Evolutionary conservation across 176 grass and related monocot species (phyloP), one percentile per base, ranked within the genome.

Genomic region (Oryza glaberrima): DNA sequence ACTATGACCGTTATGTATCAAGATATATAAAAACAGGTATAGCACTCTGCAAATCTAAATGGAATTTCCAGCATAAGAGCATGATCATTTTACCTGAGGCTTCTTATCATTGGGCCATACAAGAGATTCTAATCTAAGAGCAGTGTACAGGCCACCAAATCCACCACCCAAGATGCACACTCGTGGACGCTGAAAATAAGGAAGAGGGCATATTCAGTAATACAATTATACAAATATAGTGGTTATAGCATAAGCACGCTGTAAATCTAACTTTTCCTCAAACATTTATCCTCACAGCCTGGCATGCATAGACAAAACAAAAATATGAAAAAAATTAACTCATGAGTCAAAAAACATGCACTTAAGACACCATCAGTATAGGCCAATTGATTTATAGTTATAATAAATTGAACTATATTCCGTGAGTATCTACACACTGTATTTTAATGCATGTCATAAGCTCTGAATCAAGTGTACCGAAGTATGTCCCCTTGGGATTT

Each of bases 121-220:
- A 86, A 99, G 94, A 91, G 91, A 99, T 47, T 99, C 96, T 81
- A 99, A 83, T 90, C 94, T 94, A 63, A 99, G 67, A 89, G 96
- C 96, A 82, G 94, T 96, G 88, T 99, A 99, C 64, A 99, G 51
- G 13, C 96, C 93, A 75, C 96, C 93, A 87, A 99, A 99, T 79
- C 96, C 96, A 92, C 96, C 96, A 84, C 94, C 91, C 65, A 99
- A 85, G 82, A 99, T 99, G 82, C 96, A 96, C 6, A 96, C 82
- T 1, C 91, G 87, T 82, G 93, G 93, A 69, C 81, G 79, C 96
- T 99, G 68, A 60, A 90, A 88, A 65, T 20, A 75, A 80, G 54
- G n/a, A 63, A 44, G 67, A 20, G 69, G 34, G 36, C 19, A 48
- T 7, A 68, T 76, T 83, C 56, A 80, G 52, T 45, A 75, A 80